phyloP scores from a whole-genome alignment of 257 asterid species.

The Vinca minor region DNA sequence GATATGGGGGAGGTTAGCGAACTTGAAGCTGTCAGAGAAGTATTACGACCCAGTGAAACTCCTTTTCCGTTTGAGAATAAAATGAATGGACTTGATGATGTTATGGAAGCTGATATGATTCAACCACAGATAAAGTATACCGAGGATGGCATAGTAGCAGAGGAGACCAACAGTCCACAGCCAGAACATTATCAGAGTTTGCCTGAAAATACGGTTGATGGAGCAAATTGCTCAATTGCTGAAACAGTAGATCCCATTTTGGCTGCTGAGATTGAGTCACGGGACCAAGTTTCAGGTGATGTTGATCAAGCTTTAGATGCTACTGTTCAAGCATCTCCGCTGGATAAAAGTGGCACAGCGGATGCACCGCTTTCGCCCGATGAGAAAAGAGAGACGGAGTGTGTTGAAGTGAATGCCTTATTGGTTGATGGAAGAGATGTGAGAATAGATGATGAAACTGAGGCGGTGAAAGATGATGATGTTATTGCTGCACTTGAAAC shows the following conservation, averaged over 20 bases:
- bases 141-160: conserved; percentile 16
- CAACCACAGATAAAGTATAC: conserved; percentile 19
- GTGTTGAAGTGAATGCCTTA: conserved; percentile 26
- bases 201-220: conserved; percentile 26
- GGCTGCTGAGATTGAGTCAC: conserved; percentile 9
- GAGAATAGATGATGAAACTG: conserved; percentile 21
- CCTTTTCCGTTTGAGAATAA: conserved; percentile 22
- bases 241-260: conserved; percentile 22
- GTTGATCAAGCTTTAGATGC: conserved; percentile 19
- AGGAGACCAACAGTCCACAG: conserved; percentile 20
- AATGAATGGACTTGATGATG: conserved; percentile 23
- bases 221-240: conserved; percentile 16
- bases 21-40: conserved; percentile 23
- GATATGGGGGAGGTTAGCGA: conserved; percentile 21
- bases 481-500: conserved; percentile 27
- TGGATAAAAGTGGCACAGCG: conserved; percentile 15
- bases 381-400: conserved; percentile 24
- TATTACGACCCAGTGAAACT: conserved; percentile 21
- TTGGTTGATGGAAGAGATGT: conserved; percentile 23
- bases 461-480: conserved; percentile 24
- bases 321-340: conserved; percentile 2
- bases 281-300: conserved; percentile 21
- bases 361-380: conserved; percentile 27
- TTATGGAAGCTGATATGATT: conserved; percentile 15
- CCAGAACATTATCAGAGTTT: conserved; percentile 25